Conservation (phyloP, 1,139 yeast species). For the Debaryomyces fabryi region DNA sequence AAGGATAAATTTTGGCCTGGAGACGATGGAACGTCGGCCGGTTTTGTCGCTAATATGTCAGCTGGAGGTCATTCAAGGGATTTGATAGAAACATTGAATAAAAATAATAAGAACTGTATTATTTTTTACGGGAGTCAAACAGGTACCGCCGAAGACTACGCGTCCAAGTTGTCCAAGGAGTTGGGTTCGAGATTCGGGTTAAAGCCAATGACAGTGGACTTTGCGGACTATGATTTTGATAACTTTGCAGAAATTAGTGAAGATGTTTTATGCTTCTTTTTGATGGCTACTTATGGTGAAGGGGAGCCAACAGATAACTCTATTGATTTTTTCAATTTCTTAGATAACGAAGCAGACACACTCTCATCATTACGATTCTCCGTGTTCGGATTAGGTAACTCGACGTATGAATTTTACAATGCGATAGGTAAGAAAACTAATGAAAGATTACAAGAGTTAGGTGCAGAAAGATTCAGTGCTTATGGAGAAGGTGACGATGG, state of each 20-base stretch:
- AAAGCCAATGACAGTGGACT: conserved; percentile 83
- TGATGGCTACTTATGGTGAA: conserved; percentile 95
- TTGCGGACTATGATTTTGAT: conserved; percentile 83
- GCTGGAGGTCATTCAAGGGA: conserved; percentile 54
- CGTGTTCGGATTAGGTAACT: conserved; percentile 89
- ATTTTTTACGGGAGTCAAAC: conserved; percentile 97
- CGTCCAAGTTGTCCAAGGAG: conserved; percentile 87
- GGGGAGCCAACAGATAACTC: conserved; percentile 98
- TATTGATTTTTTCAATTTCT: conserved; percentile 64
- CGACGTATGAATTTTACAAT: conserved; percentile 89
- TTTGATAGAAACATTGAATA: conserved; percentile 61
- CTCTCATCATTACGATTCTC: conserved; percentile 68
- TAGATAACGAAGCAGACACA: conserved; percentile 61
- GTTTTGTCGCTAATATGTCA: conserved; percentile 41
- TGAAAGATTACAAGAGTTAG: conserved; percentile 53
- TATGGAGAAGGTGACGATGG: conserved; percentile 96
- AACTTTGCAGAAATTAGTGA: conserved; percentile 58
- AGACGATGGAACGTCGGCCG: conserved; percentile 39
- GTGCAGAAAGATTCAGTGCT: conserved; percentile 71
- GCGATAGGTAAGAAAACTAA: conserved; percentile 71
- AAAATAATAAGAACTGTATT: conserved; percentile 71
- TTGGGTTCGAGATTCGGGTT: conserved; percentile 80
- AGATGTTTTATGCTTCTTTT: conserved; percentile 63
- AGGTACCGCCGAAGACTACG: conserved; percentile 99
- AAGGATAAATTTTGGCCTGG: conserved; percentile 57